A percentile compares a stretch with the other conserved stretches of the same genome.
These are phyloP conservation scores for Lecanosticta acicola DNA, from an alignment of 2,329 filamentous ascomycete genomes.

Conservation along the genomic window DNA sequence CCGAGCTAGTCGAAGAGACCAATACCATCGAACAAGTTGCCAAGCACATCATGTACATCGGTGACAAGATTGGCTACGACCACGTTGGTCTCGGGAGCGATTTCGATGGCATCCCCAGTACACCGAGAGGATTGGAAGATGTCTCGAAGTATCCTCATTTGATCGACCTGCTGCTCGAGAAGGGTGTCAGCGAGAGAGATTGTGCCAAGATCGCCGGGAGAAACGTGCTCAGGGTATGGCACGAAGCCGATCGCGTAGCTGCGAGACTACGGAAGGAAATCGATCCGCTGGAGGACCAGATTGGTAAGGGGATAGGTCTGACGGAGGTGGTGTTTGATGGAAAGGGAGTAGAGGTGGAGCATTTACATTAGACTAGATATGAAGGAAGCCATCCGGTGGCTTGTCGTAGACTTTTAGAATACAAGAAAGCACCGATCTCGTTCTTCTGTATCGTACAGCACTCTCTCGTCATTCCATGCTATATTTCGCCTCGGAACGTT, in stretches of 20 bases:
- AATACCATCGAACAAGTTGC: conserved; percentile 72
- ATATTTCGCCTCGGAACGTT: too few relatives aligned
- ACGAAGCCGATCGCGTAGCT: conserved; percentile 67
- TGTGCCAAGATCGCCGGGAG: conserved; percentile 69
- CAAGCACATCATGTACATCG: conserved; percentile 76
- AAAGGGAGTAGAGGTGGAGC: background rate
- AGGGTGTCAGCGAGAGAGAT: conserved; percentile 69
- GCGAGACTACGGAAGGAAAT: conserved; percentile 53
- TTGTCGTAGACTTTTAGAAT: too few relatives aligned
- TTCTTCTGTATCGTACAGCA: too few relatives aligned
- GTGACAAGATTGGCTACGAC: conserved; percentile 74
- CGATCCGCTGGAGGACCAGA: conserved; percentile 41
- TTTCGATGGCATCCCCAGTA: conserved; percentile 69
- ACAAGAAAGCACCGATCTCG: too few relatives aligned
- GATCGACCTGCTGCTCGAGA: conserved; percentile 65
- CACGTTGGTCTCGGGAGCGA: conserved; percentile 86
- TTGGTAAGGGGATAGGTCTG: conserved; percentile 18
- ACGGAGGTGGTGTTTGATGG: background rate
- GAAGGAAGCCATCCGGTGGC: background rate
- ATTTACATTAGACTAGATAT: background rate
- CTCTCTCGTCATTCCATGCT: too few relatives aligned
- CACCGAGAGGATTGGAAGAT: conserved; percentile 73
- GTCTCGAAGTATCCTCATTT: conserved; percentile 77
- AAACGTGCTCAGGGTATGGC: conserved; percentile 81
- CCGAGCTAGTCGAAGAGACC: conserved; percentile 61